These are phyloP conservation scores for Podospora sp. DNA, from an alignment of 495 filamentous ascomycete species.

Conservation along the genomic window DNA sequence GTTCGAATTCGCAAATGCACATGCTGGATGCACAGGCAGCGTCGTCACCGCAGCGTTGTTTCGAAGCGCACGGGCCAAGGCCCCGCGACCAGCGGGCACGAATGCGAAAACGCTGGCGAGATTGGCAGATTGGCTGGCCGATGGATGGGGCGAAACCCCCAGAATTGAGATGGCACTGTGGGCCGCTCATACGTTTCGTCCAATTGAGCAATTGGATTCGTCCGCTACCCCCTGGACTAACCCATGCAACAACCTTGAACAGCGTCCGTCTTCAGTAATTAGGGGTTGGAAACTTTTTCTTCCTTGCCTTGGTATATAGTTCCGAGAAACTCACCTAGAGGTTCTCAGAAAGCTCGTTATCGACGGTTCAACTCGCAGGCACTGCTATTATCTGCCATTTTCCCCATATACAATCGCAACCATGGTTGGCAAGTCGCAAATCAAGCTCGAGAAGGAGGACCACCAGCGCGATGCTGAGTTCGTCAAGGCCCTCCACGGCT, in stretches of 20 bases:
- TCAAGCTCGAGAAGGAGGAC: constrained; percentile 78
- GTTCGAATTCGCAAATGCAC: constrained; percentile 6
- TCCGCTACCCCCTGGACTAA: background rate
- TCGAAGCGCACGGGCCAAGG: constrained; percentile 6
- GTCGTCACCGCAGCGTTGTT: background rate
- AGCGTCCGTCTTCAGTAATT: constrained; percentile 11
- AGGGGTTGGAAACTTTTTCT: constrained; percentile 22
- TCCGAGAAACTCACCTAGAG: background rate
- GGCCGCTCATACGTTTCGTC: background rate
- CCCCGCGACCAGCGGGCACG: background rate
- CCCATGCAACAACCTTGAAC: constrained; percentile 16
- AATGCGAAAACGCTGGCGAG: constrained; percentile 19
- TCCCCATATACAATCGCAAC: constrained; percentile 32
- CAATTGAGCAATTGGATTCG: constrained; percentile 17
- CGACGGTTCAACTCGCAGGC: constrained; percentile 11
- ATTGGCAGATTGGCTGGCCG: constrained; percentile 8
- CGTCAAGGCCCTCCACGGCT: constrained; percentile 89
- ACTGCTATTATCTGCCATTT: background rate
- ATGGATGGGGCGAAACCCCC: constrained; percentile 2
- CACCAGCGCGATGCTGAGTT: constrained; percentile 89
- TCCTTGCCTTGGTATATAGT: constrained; percentile 17
- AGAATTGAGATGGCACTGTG: constrained; percentile 10
- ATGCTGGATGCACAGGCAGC: background rate
- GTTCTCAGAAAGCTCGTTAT: background rate
- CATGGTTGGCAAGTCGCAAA: constrained; percentile 62